Percentiles rank a stretch among this genome's conserved stretches.
Conservation (phyloP, 148 eudicot genomes). For the Rhododendron ovatum region DNA sequence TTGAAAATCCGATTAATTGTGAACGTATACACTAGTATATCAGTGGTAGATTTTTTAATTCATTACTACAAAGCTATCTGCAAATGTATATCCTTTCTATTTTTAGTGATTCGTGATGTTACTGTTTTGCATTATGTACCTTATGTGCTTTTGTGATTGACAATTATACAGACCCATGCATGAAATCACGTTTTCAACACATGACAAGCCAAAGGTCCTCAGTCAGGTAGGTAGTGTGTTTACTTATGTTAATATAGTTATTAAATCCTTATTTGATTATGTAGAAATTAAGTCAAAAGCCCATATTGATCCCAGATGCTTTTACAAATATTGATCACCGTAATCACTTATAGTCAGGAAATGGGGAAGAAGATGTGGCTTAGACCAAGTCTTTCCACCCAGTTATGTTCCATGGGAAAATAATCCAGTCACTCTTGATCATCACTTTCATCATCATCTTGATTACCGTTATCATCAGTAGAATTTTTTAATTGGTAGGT, state of each 20-base stretch:
- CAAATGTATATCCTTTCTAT: not conserved
- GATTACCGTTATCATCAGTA: not conserved
- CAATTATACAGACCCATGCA: conserved; percentile 69
- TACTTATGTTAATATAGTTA: not conserved
- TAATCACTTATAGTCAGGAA: no score
- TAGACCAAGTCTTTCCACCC: not conserved
- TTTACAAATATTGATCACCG: no score
- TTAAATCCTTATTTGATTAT: not conserved
- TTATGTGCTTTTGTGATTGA: conserved; percentile 9
- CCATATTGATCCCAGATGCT: no score
- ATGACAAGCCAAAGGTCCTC: conserved; percentile 83
- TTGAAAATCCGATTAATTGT: not conserved
- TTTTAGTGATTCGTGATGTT: not conserved
- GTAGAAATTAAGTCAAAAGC: no score
- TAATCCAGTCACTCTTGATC: not conserved
- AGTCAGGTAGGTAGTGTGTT: conserved; percentile 60
- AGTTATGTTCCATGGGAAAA: not conserved
- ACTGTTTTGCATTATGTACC: conserved; percentile 6
- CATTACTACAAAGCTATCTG: not conserved
- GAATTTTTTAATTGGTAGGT: not conserved
- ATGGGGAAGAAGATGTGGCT: no score
- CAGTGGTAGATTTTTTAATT: not conserved
- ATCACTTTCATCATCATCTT: not conserved
- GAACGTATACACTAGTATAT: not conserved
- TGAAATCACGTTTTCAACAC: conserved; percentile 77